Percentiles rank a stretch among this genome's conserved stretches.
Conservation (phyloP, 2,329 filamentous ascomycete genomes). For the Fusarium sp. region DNA sequence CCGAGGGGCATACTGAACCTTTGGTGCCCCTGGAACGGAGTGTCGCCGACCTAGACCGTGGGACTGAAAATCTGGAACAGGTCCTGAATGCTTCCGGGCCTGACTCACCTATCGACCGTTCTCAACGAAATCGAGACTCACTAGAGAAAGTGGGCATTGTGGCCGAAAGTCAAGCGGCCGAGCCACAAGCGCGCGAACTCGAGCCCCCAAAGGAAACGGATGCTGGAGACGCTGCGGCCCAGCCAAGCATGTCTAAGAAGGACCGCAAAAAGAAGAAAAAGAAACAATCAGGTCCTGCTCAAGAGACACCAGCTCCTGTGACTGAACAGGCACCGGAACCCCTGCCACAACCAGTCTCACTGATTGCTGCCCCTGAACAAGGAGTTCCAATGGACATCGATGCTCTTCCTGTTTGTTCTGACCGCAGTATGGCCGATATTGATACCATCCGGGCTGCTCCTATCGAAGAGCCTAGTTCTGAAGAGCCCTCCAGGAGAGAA, state of each 20-base stretch:
- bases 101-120: not conserved
- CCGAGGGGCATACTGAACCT: not conserved
- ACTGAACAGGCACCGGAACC: not conserved
- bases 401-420: constrained; percentile 1
- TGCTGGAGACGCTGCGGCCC: not conserved
- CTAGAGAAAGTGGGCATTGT: not conserved
- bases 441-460: not conserved
- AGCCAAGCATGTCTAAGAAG: constrained; percentile 48
- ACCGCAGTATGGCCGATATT: not conserved
- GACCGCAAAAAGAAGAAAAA: constrained; percentile 51
- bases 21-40: not conserved
- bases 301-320: not conserved
- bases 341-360: not conserved
- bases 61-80: not conserved
- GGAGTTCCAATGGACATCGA: not conserved
- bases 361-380: not conserved
- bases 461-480: not conserved
- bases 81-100: not conserved
- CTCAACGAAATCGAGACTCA: not conserved
- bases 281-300: constrained; percentile 10
- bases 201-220: not conserved
- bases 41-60: not conserved
- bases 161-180: not conserved
- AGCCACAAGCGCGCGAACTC: not conserved
- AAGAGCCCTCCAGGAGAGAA: constrained; percentile 4